phyloP scores from a whole-genome alignment of 345 rosid genomes.

The Luvunga scandens region DNA sequence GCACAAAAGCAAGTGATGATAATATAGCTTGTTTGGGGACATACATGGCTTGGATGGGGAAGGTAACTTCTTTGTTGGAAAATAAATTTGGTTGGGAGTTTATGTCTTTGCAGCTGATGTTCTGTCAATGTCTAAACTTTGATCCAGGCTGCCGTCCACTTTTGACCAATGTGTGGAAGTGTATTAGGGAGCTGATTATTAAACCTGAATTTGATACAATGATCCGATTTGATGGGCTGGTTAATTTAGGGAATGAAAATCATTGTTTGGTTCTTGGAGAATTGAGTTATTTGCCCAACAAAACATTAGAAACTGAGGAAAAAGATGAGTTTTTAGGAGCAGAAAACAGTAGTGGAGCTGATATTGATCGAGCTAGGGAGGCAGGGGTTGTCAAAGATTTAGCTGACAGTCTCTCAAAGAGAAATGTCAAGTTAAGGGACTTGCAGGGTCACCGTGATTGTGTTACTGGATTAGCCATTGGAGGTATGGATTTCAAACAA shows the following conservation, averaged over 20 bases:
- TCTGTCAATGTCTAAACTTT: conserved; percentile 55
- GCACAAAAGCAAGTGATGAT: conserved; percentile 24
- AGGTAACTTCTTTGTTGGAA: conserved; percentile 32
- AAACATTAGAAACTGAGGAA: conserved; percentile 20
- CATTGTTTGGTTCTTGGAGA: conserved; percentile 57
- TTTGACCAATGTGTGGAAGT: conserved; percentile 60
- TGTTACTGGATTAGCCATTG: conserved; percentile 74
- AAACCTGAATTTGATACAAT: conserved; percentile 30
- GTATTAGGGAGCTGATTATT: conserved; percentile 53
- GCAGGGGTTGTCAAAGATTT: conserved; percentile 36
- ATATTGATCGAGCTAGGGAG: conserved; percentile 21
- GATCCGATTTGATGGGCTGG: conserved; percentile 21
- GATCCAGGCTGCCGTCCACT: conserved; percentile 58
- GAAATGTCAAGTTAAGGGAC: conserved; percentile 52
- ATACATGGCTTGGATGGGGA: conserved; percentile 39
- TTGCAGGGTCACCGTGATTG: conserved; percentile 72
- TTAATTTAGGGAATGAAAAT: conserved; percentile 26
- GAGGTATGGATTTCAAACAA: conserved; percentile 50
- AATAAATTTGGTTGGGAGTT: conserved; percentile 34
- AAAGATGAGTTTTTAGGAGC: conserved; percentile 24
- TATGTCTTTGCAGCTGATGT: conserved; percentile 36
- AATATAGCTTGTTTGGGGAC: conserved; percentile 27
- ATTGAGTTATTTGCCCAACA: conserved; percentile 31
- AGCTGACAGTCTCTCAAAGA: conserved; percentile 41
- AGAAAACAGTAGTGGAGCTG: conserved; percentile 25